Percentiles rank a stretch among this genome's conserved stretches.
Evolutionary conservation across 495 filamentous ascomycete genomes (phyloP).

Genomic region (Pseudoneurospora amorphoporcata): DNA sequence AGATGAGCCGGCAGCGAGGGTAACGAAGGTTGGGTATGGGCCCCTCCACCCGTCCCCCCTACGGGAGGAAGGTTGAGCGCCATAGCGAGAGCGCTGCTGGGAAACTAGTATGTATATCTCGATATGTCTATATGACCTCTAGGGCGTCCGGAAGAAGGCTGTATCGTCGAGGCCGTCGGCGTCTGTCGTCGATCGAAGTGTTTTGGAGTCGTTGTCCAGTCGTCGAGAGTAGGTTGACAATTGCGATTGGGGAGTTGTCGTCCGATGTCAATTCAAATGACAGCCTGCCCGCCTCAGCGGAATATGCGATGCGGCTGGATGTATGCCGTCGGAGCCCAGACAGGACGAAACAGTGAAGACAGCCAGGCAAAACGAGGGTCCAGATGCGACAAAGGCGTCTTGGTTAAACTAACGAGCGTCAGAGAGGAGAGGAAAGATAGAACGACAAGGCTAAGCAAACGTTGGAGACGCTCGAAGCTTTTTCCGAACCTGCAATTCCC

Average conservation of each 20-base stretch:
- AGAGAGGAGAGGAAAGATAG: background rate
- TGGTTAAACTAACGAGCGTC: slow-evolving; percentile 19
- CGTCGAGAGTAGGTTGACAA: background rate
- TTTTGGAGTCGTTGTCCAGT: background rate
- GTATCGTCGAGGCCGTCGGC: background rate
- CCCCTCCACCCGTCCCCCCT: slow-evolving; percentile 41
- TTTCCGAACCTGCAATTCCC: slow-evolving; percentile 8
- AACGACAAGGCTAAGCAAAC: slow-evolving; percentile 4
- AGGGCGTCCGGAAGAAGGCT: background rate
- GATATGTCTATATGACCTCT: background rate
- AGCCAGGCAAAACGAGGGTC: slow-evolving; percentile 21
- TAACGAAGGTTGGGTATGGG: slow-evolving; percentile 82
- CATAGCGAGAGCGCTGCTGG: slow-evolving; percentile 22
- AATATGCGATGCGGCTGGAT: background rate
- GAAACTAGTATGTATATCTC: background rate
- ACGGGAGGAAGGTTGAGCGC: slow-evolving; percentile 33
- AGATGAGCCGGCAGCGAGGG: slow-evolving; percentile 81
- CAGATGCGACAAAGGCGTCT: slow-evolving; percentile 15
- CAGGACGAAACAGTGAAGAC: background rate
- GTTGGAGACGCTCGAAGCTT: slow-evolving; percentile 1
- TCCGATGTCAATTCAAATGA: background rate
- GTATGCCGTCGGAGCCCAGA: background rate
- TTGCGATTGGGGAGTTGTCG: background rate
- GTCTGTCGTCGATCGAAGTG: background rate
- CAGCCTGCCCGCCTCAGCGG: background rate